A percentile compares a stretch with the other conserved stretches of the same genome.
These are phyloP conservation scores for Favolaschia claudopus DNA, from an alignment of 768 basidiomycete species.

Conservation along the genomic window DNA sequence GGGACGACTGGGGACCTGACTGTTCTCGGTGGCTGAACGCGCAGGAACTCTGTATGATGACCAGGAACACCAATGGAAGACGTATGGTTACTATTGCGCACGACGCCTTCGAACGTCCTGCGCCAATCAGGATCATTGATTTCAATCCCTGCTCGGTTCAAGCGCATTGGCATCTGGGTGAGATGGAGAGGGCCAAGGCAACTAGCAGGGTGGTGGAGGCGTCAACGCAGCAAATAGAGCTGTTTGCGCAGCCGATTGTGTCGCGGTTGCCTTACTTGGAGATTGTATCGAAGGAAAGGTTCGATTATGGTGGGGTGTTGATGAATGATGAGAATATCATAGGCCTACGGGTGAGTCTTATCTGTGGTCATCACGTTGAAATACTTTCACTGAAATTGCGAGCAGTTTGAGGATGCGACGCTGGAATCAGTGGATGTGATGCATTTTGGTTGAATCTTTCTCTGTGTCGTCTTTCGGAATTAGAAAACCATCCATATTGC, in stretches of 20 bases:
- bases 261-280: neutral
- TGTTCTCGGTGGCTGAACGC: neutral
- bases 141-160: too few relatives aligned
- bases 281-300: conserved; percentile 1
- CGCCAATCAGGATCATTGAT: neutral
- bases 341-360: neutral
- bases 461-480: too few relatives aligned
- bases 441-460: conserved; percentile 1
- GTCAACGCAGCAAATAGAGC: too few relatives aligned
- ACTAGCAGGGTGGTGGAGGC: too few relatives aligned
- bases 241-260: neutral
- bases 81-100: neutral
- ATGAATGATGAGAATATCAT: conserved; percentile 3
- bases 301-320: neutral
- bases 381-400: neutral
- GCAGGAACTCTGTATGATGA: neutral
- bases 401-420: neutral
- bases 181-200: too few relatives aligned
- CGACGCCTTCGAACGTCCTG: neutral
- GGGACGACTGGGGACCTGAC: neutral
- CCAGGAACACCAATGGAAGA: neutral
- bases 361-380: neutral
- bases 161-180: too few relatives aligned
- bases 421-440: neutral
- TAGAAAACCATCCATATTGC: too few relatives aligned